These are phyloP conservation scores for Chlorella vulgaris DNA, from an alignment of 139 green algal genomes.

Conservation along the genomic window DNA sequence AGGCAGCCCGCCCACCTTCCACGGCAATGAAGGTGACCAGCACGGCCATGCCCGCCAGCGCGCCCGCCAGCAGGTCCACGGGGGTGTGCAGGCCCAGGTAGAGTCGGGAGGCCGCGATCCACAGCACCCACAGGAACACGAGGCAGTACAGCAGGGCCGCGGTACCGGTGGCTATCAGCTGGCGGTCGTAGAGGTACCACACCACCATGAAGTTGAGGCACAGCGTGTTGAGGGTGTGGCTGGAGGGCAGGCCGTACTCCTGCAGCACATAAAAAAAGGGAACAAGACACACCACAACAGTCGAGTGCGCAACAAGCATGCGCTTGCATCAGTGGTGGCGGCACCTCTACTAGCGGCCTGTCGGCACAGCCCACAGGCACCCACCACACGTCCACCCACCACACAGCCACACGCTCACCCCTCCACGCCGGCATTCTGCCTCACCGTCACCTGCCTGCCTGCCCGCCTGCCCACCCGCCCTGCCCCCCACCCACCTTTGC, in stretches of 20 bases:
- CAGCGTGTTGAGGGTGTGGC: conserved; percentile 60
- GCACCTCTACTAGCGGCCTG: too few species aligned
- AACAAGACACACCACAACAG: too few species aligned
- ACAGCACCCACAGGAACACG: conserved; percentile 49
- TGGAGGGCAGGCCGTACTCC: conserved; percentile 60
- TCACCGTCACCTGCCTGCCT: too few species aligned
- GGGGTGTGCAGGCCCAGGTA: conserved; percentile 64
- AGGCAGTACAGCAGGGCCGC: conserved; percentile 28
- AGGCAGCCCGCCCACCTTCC: conserved; percentile 10
- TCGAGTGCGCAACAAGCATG: too few species aligned
- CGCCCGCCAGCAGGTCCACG: conserved; percentile 54
- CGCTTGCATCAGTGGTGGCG: too few species aligned
- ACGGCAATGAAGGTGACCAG: conserved; percentile 43
- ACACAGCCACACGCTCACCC: too few species aligned
- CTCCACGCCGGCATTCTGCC: too few species aligned
- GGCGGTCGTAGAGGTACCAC: conserved; percentile 44
- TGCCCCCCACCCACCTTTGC: conserved; percentile 29
- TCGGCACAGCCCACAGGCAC: too few species aligned
- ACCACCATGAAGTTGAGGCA: conserved; percentile 52
- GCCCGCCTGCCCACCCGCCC: too few species aligned
- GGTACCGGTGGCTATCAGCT: conserved; percentile 30
- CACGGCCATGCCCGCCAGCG: conserved; percentile 45
- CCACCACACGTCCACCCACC: too few species aligned
- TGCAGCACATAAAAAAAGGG: too few species aligned
- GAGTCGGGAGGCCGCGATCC: conserved; percentile 51